These are phyloP conservation scores for Hymenoscyphus scutula DNA, from an alignment of 2,329 filamentous ascomycete genomes.

Conservation along the genomic window DNA sequence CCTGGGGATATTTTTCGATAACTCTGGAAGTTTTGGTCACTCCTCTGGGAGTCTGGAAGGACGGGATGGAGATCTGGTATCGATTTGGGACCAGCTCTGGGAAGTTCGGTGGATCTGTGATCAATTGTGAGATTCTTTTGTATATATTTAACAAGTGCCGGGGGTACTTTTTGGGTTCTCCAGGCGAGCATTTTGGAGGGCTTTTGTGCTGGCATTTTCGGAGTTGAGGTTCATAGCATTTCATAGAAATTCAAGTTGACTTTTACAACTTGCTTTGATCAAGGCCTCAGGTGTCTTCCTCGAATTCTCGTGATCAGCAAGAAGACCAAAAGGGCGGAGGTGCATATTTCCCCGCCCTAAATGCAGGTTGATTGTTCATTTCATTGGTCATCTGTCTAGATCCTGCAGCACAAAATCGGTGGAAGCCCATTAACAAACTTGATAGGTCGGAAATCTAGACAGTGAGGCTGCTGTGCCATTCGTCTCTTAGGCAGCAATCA, in stretches of 20 bases:
- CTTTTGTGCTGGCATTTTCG: background rate
- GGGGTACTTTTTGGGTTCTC: background rate
- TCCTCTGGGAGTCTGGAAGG: background rate
- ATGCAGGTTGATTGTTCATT: background rate
- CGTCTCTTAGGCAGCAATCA: background rate
- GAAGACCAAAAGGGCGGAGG: slow-evolving; percentile 1
- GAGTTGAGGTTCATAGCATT: no score
- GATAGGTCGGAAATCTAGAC: no score
- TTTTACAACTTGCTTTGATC: no score
- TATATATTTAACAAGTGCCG: background rate
- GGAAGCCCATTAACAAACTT: no score
- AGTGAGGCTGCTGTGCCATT: background rate
- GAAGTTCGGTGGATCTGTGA: background rate
- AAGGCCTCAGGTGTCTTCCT: no score
- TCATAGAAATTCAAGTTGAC: no score
- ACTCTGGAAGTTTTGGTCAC: background rate
- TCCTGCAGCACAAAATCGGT: no score
- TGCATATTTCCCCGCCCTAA: background rate
- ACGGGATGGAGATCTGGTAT: no score
- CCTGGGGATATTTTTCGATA: background rate
- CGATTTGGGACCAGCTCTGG: background rate
- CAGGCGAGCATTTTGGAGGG: background rate
- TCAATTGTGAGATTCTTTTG: background rate
- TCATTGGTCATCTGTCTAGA: no score
- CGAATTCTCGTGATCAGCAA: no score